Evolutionary conservation across 345 rosid genomes (phyloP), one percentile per base, ranked within the genome.

Genomic region (Arabidopsis suecica): DNA sequence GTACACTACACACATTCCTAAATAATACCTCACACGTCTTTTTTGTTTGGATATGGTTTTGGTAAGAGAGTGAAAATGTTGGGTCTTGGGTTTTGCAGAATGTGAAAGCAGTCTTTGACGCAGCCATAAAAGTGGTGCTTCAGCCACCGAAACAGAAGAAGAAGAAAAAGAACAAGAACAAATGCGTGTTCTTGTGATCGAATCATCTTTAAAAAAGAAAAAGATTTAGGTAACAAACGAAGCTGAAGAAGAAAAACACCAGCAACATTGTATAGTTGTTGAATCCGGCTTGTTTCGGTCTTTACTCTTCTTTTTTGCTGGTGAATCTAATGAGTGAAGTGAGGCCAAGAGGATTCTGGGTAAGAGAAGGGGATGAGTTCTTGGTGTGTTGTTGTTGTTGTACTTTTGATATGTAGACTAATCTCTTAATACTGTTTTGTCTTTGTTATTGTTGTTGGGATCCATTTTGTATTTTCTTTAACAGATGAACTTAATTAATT

Each of bases 71-170:
- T 79, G 41, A 65, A 8, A 13, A 55, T 28, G 47, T 73, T 40
- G 58, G 33, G 48, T 25, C 8, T 47, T 45, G 77, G 6, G 49
- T 13, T 68, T 11, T 74, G 84, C 84, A 91, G 97, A 91, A 91
- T 40, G 96, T 91, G 85, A 91, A 91, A 83, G 93, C 81, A 58
- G 97, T 89, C 42, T 91, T 89, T 63, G 97, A 91, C 12, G 88
- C 88, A 33, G 97, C 97, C 49, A 91, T 91, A 69, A 89, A 80
- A 77, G 97, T 91, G 7, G 97, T 89, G 78, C 97, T 91, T 67
- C 96, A 91, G 76, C 97, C 97, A 8, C 97, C 97, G 0, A 91
- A 89, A 72, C 87, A 85, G 66, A 88, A 89, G 91, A 91, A 91
- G 78, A 91, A 89, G 90, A 91, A 89, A 84, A 83, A 78, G 69